Base-by-base conservation (phyloP, 2,329 filamentous ascomycete genomes). In the Septoria linicola region DNA sequence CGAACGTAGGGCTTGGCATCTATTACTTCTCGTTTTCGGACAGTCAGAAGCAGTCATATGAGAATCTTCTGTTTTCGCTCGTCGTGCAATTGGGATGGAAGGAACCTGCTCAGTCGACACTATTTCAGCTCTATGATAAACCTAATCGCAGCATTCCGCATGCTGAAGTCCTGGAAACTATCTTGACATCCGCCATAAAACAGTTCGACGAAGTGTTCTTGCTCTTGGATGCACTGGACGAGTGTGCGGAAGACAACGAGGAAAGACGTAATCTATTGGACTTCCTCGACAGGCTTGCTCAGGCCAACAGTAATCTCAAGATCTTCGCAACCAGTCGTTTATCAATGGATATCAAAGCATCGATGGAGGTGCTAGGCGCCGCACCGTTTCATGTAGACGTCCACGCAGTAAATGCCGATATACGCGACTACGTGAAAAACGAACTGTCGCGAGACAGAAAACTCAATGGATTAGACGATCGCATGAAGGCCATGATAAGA, bases 171-270 rank as follows among this genome's bases (percentile, higher is more conserved):
- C 54, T 62, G 1, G 13, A 59, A 17, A 43, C 48, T 16, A 54
- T 62, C 14, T 20, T 61, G n/a, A 7, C 41, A 5, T 10, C 44
- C n/a, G 52, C 37, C 13, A 37, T 62, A 13, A 17, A 43, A 25
- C 31, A 54, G 30, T 54, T 37, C 39, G 36, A 23, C 59, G 67
- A 19, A 37, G 59, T 63, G 0, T 68, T 61, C 41, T 52, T 70
- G 13, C 56, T 66, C 2, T 30, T 71, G 10, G 67, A 70, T 55
- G 67, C 68, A 20, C 51, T 70, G 14, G 66, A 71, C 34, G 67
- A 70, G 39, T 66, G 59, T 53, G 53, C 51, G 8, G 48, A 62
- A 16, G 36, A 46, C 5, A 7, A 53, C 16, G 44, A 50, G 10
- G 40, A 19, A n/a, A 51, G 57, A 25, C 51, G 58, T 20, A 30